Base-by-base conservation (phyloP, 176 grass and related monocot genomes). In the Stipa capillata region DNA sequence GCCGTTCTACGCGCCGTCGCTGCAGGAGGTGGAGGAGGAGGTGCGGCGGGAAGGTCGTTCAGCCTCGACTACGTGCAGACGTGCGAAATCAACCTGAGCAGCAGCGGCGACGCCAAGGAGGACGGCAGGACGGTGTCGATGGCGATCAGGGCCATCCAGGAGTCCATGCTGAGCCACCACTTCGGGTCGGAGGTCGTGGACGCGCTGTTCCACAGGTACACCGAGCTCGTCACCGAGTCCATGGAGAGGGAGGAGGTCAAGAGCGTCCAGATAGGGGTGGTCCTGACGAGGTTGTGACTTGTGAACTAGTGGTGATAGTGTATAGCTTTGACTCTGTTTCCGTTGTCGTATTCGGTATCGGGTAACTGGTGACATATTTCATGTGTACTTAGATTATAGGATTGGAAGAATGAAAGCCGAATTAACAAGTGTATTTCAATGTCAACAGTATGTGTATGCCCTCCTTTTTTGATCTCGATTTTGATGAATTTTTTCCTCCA, bases 101-200 rank as follows among this genome's bases (percentile, higher is more conserved):
- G 86, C 82, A 99, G 85, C 81, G 92, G 90, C 65, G 84, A 99
- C 79, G 92, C 92, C 18, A 87, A 86, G 83, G 80, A 87, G 85
- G 97, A 99, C 69, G 92, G 87, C 51, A 78, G 54, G 41, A 87
- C 90, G 69, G 81, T 88, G 70, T 89, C 97, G 12, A 91, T 89
- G 97, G 86, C 90, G 12, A 89, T 96, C 72, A 89, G 92, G 67
- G 90, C 92, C 17, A 93, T 99, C 64, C 97, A 99, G 74, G 92
- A 96, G 82, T 89, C 97, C 6, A 99, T 99, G 90, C 90, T 99
- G 24, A 83, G 82, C 78, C 90, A 99, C 86, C 92, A 96, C 73
- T 99, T 99, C 79, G 97, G 92, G 4, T 47, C 70, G 5, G 81
- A 85, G 39, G 84, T 93, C 66, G 83, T 99, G 8, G 97, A 96